Base-by-base conservation (phyloP, 78 protist species). In the Tieghemostelium lacteum region DNA sequence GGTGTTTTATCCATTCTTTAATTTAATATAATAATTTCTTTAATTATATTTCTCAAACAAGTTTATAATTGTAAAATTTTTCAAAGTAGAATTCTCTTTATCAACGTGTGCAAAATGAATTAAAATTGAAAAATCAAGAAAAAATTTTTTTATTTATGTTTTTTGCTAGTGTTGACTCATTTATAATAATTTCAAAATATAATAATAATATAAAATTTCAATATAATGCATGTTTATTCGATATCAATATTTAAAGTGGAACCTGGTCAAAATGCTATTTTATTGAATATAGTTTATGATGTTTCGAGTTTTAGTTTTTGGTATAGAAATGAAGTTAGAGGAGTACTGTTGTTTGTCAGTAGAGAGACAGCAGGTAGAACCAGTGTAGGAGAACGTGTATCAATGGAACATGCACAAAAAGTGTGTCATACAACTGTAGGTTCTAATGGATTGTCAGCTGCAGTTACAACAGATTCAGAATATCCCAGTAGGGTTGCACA, bases 401-500 rank as follows among this genome's bases (percentile, higher is more conserved):
- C 70, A 29, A 62, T 77, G 71, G 75, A 64, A 19, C 93, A 73
- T 37, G 54, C 86, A 26, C 54, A 75, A 54, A 72, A 77, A 20
- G 93, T 88, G 31, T 88, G 93, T 66, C 93, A 88, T 39, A 67
- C 93, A 22, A 70, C 72, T 8, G 49, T 66, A 6, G 71, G 33
- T 22, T 16, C 45, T 14, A 61, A 60, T 8, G 85, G 85, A n/a
- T 54, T 88, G 55, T 75, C 76, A n/a, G 73, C 71, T 55, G 74
- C 77, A 24, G 77, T 75, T 14, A 45, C 75, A 57, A 88, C 93
- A 40, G 93, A 88, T 28, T 55, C 74, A 20, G 93, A 88, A 40
- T 88, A 88, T 52, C 93, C 93, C 50, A 71, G 74, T 22, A 66
- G 86, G 50, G 87, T 77, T 2, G 93, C 93, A 66, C 86, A 75